Evolutionary conservation across 495 filamentous ascomycete genomes (phyloP).

Genomic region (Penicillium waksmanii): DNA sequence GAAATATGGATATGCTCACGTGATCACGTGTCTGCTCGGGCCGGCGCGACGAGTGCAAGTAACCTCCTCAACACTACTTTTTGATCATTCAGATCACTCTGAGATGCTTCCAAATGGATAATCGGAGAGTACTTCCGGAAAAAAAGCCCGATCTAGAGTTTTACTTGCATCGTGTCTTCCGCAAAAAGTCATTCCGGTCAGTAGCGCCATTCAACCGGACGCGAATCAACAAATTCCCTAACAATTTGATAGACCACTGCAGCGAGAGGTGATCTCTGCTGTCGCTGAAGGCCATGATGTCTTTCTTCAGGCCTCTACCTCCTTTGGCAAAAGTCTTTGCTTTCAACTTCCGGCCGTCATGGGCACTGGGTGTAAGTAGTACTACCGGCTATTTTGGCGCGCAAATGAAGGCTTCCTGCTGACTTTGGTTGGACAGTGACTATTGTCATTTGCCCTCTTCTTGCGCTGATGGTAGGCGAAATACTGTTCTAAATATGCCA

Average conservation of each 20-base stretch:
- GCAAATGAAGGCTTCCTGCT: slow-evolving; percentile 1
- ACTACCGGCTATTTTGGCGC: background rate
- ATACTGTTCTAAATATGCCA: background rate
- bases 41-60: background rate
- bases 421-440: slow-evolving; percentile 60
- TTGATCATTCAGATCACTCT: slow-evolving; percentile 1
- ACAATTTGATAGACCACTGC: slow-evolving; percentile 65
- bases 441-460: slow-evolving; percentile 85
- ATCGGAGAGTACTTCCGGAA: slow-evolving; percentile 20
- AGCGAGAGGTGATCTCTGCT: slow-evolving; percentile 83
- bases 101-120: slow-evolving; percentile 35
- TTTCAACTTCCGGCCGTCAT: slow-evolving; percentile 92
- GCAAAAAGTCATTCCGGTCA: slow-evolving; percentile 73
- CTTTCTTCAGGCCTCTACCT: slow-evolving; percentile 94
- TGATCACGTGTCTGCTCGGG: slow-evolving; percentile 15
- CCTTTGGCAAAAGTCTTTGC: slow-evolving; percentile 93
- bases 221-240: slow-evolving; percentile 12
- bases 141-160: slow-evolving; percentile 74
- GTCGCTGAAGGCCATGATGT: slow-evolving; percentile 86
- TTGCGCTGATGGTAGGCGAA: slow-evolving; percentile 80
- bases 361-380: slow-evolving; percentile 72
- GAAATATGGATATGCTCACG: slow-evolving; percentile 11
- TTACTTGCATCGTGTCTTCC: slow-evolving; percentile 80
- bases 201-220: slow-evolving; percentile 11
- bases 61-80: background rate